Evolutionary conservation across 225 moss, liverwort and hornwort species (phyloP).

Genomic region (Marchantia polymorpha): DNA sequence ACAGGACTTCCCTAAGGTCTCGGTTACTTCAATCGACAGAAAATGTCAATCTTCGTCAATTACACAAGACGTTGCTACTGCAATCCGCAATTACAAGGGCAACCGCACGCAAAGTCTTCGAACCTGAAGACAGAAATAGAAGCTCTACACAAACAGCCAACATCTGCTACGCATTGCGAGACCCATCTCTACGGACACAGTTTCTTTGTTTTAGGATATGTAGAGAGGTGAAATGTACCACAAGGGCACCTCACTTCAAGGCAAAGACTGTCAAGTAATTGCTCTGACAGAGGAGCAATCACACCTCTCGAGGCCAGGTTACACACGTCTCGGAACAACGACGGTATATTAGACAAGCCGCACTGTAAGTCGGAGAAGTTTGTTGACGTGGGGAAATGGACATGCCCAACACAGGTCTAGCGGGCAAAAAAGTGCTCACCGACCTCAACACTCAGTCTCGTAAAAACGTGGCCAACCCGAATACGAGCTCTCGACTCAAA

Average conservation of each 20-base stretch:
- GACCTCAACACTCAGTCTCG: background rate
- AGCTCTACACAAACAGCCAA: too few relatives aligned
- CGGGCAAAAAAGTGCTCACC: background rate
- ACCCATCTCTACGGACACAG: background rate
- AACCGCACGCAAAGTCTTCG: background rate
- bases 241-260: background rate
- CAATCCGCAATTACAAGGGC: background rate
- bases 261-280: too few relatives aligned
- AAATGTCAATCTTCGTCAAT: too few relatives aligned
- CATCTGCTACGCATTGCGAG: too few relatives aligned
- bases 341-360: background rate
- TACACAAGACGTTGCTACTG: too few relatives aligned
- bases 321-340: background rate
- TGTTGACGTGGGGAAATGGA: background rate
- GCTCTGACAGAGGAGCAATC: too few relatives aligned
- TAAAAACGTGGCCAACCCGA: background rate
- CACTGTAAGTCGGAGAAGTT: background rate
- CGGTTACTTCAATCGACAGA: too few relatives aligned
- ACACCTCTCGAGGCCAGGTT: too few relatives aligned
- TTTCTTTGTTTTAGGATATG: background rate
- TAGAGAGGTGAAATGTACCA: background rate
- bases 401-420: background rate
- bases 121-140: background rate
- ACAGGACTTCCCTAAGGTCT: too few relatives aligned
- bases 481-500: background rate